Percentiles rank a stretch among this genome's conserved stretches.
Conservation (phyloP, 345 rosid species). For the Salix exigua region DNA sequence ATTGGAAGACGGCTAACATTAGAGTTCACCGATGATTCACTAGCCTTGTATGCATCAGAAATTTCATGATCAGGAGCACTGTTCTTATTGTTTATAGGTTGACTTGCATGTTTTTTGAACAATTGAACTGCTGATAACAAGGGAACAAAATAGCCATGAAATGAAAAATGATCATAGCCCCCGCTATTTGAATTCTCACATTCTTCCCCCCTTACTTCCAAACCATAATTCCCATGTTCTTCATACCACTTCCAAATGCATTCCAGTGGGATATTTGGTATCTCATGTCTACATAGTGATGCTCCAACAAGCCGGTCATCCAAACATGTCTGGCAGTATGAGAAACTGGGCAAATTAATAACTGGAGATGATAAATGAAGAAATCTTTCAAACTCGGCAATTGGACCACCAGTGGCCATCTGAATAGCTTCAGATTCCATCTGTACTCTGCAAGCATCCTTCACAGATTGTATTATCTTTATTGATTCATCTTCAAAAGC, state of each 20-base stretch:
- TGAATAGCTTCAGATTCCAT: slow-evolving; percentile 49
- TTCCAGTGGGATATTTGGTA: slow-evolving; percentile 35
- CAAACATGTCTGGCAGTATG: slow-evolving; percentile 31
- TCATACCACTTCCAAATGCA: slow-evolving; percentile 57
- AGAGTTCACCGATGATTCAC: slow-evolving; percentile 15
- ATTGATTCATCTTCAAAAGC: slow-evolving; percentile 21
- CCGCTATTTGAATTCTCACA: slow-evolving; percentile 31
- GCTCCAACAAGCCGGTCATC: slow-evolving; percentile 18
- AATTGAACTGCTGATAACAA: slow-evolving; percentile 57
- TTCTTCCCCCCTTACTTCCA: slow-evolving; percentile 53
- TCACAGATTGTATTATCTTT: slow-evolving; percentile 33
- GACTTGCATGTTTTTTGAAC: slow-evolving; percentile 25
- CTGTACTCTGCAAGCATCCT: slow-evolving; percentile 33
- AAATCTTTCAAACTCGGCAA: slow-evolving; percentile 54
- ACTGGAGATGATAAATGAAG: slow-evolving; percentile 48
- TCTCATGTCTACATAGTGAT: slow-evolving; percentile 38
- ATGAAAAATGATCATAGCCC: slow-evolving; percentile 42
- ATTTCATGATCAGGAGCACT: slow-evolving; percentile 14
- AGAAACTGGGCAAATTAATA: slow-evolving; percentile 20
- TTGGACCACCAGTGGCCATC: slow-evolving; percentile 42
- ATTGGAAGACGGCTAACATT: slow-evolving; percentile 18
- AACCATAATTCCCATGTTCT: slow-evolving; percentile 49
- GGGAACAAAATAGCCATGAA: slow-evolving; percentile 57
- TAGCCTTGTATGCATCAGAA: slow-evolving; percentile 6
- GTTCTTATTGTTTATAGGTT: neutral